Conservation (phyloP, 2,329 filamentous ascomycete genomes). For the Samsoniella hepiali region DNA sequence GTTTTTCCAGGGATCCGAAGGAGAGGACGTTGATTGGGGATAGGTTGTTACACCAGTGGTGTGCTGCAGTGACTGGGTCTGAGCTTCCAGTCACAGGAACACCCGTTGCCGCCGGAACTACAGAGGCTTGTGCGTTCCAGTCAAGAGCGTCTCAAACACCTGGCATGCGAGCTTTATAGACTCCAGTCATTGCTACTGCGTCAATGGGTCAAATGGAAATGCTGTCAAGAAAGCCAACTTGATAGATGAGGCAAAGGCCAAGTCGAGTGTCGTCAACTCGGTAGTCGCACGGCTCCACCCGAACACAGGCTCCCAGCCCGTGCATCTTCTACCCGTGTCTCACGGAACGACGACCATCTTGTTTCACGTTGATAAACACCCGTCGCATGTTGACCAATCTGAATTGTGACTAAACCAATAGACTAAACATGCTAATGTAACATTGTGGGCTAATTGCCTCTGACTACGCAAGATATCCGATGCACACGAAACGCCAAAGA, state of each 20-base stretch:
- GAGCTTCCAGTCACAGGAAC: no score
- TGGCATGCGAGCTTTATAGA: background rate
- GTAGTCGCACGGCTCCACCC: background rate
- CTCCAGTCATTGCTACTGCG: background rate
- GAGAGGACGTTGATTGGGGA: no score
- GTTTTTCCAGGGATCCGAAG: no score
- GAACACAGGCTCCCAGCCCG: background rate
- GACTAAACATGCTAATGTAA: conserved; percentile 17
- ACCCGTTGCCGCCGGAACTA: no score
- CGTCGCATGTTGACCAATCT: background rate
- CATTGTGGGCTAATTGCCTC: conserved; percentile 14
- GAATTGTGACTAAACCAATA: background rate
- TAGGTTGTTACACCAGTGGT: no score
- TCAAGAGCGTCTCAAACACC: background rate
- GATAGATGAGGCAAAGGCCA: background rate
- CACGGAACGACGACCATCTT: background rate
- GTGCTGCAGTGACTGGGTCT: no score
- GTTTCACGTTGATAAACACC: background rate
- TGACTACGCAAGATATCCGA: conserved; percentile 10
- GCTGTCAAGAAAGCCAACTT: background rate
- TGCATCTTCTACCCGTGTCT: background rate
- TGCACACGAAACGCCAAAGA: conserved; percentile 8
- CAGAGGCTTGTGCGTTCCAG: background rate
- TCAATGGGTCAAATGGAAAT: background rate
- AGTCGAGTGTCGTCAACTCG: background rate